These are phyloP conservation scores for Candida silvicultrix DNA, from an alignment of 805 yeast genomes.

Conservation along the genomic window DNA sequence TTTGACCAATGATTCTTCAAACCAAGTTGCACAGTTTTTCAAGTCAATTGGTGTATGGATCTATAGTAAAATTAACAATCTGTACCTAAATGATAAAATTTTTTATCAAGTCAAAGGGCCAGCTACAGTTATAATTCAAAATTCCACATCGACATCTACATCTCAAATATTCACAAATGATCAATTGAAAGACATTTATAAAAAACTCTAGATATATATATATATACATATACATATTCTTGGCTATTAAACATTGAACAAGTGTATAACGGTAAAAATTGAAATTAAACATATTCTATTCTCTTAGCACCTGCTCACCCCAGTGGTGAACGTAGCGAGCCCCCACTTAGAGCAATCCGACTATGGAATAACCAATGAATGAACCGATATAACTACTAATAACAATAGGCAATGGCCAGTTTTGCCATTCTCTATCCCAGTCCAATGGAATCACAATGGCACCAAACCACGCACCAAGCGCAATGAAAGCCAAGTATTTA, in stretches of 20 bases:
- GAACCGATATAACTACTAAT: slow-evolving; percentile 77
- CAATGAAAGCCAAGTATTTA: slow-evolving; percentile 27
- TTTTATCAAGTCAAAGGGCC: slow-evolving; percentile 25
- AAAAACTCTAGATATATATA: slow-evolving; percentile 1
- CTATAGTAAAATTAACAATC: slow-evolving; percentile 7
- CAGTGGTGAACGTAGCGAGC: no score
- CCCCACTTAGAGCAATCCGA: slow-evolving; percentile 25
- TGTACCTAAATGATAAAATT: slow-evolving; percentile 13
- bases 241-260: no score
- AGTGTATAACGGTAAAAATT: neutral
- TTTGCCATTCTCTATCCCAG: slow-evolving; percentile 98
- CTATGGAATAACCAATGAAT: slow-evolving; percentile 48
- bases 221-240: no score
- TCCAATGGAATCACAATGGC: slow-evolving; percentile 92
- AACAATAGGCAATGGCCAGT: slow-evolving; percentile 87
- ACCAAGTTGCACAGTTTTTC: neutral
- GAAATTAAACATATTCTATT: neutral
- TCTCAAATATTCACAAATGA: slow-evolving; percentile 7
- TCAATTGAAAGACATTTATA: slow-evolving; percentile 11
- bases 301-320: no score
- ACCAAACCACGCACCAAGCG: slow-evolving; percentile 84
- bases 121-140: slow-evolving; percentile 23
- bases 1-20: neutral
- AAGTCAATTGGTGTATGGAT: slow-evolving; percentile 5
- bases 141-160: slow-evolving; percentile 1